These are phyloP conservation scores for Suhomyces terraborum DNA, from an alignment of 1,139 yeast species.

Conservation along the genomic window DNA sequence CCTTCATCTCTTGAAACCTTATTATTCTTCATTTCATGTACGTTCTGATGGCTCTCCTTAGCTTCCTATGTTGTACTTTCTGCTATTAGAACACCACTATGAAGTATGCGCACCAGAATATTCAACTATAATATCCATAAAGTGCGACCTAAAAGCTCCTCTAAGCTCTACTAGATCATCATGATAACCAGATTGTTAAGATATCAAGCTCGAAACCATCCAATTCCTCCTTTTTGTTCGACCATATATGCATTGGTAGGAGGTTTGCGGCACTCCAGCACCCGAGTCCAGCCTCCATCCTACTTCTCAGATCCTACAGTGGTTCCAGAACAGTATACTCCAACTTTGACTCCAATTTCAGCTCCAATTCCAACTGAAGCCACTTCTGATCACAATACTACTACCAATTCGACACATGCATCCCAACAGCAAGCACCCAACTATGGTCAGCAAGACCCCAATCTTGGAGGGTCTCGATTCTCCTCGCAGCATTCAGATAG, in stretches of 20 bases:
- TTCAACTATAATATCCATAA: background rate
- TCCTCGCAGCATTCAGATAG: conserved; percentile 4
- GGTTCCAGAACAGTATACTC: conserved; percentile 10
- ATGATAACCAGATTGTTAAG: background rate
- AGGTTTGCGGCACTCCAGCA: background rate
- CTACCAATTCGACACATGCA: background rate
- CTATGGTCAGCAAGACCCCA: background rate
- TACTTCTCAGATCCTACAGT: conserved; percentile 11
- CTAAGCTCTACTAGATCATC: background rate
- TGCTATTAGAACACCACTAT: too few relatives aligned
- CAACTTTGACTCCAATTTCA: too few relatives aligned
- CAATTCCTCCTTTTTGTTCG: too few relatives aligned
- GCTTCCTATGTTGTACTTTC: too few relatives aligned
- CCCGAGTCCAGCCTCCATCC: conserved; percentile 8
- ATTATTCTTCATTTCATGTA: too few relatives aligned
- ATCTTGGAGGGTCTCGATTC: background rate
- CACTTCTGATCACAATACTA: background rate
- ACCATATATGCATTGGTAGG: background rate
- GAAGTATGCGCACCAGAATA: background rate
- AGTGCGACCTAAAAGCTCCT: background rate
- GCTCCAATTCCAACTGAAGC: too few relatives aligned
- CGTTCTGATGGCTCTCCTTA: too few relatives aligned
- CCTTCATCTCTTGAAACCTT: too few relatives aligned
- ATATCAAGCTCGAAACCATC: too few relatives aligned
- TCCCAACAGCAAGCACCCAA: background rate